These are phyloP conservation scores for Vachellia pachyceras DNA, from an alignment of 306 rosid species.

Conservation along the genomic window DNA sequence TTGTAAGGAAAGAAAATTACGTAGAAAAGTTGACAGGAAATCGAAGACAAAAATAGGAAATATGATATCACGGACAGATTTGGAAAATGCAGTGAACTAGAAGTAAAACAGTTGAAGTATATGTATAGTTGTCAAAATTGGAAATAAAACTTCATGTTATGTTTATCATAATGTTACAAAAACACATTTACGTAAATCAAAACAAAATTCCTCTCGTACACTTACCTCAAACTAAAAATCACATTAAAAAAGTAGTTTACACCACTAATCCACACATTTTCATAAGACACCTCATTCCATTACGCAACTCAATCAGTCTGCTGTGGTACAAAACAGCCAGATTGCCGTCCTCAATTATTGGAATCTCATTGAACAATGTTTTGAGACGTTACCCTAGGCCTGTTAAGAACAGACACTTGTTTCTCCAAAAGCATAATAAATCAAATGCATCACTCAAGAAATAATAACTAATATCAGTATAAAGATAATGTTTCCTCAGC, in stretches of 20 bases:
- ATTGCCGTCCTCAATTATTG: not conserved
- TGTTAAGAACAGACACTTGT: constrained; percentile 23
- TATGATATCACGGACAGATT: too few species aligned
- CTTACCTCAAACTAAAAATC: too few species aligned
- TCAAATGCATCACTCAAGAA: not conserved
- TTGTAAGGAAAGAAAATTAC: too few species aligned
- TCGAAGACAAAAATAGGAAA: too few species aligned
- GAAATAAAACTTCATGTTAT: too few species aligned
- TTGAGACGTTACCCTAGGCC: constrained; percentile 34
- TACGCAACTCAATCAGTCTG: not conserved
- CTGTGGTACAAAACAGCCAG: not conserved
- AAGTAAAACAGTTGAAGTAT: not conserved
- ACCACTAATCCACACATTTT: too few species aligned
- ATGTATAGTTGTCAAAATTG: not conserved
- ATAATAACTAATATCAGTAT: constrained; percentile 15
- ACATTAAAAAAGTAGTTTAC: too few species aligned
- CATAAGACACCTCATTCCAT: not conserved
- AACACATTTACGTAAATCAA: too few species aligned
- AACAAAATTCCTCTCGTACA: too few species aligned
- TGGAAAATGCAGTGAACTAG: not conserved
- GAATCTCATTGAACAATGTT: constrained; percentile 27
- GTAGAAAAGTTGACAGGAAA: too few species aligned
- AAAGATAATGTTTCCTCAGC: constrained; percentile 29
- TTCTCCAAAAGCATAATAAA: constrained; percentile 23
- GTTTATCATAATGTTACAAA: too few species aligned